Base-by-base conservation (phyloP, 1,284 basidiomycete genomes). In the Tylopilus sp. region DNA sequence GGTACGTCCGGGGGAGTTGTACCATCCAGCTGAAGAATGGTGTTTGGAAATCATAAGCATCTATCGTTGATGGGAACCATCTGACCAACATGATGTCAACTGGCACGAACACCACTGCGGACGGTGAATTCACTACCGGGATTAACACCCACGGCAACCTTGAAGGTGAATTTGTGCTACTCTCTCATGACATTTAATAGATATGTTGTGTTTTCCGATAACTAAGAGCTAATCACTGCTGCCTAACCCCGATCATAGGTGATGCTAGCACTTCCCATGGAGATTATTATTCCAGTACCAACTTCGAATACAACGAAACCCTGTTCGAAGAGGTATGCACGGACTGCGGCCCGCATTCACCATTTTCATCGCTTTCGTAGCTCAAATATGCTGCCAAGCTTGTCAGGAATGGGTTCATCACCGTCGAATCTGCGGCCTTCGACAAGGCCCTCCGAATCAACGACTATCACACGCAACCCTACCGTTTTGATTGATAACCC, bases 61-160 rank as follows among this genome's bases (percentile, higher is more conserved):
- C 66, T 26, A 0, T 62, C 29, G 52, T 61, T 1, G 58, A 64
- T 6, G 60, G 61, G 3, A 62, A 66, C 19, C 60, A 64, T 19
- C 42, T 61, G 49, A 64, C 61, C 12, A 62, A 62, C 26, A 48
- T 64, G 49, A 62, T 62, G 55, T 53, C 46, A 37, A 66, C 66
- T 19, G 60, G 61, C 37, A 55, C 59, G 38, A 61, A 65, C 6
- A 51, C 59, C 12, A 65, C 59, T 11, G 46, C 45, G 13, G 28
- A 54, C 0, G 19, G 21, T 18, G 18, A 62, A 28, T 18, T 51
- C 29, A 50, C 51, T 34, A 47, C 55, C 0, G 59, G 60, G 6
- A 34, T 66, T 2, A 66, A 48, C 15, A 55, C 47, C 26, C 59
- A 64, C 19, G 48, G 49, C 4, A 55, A 64, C n/a, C 48, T 59